Conservation (phyloP, 2,329 filamentous ascomycete species). For the Penicillium sp. region DNA sequence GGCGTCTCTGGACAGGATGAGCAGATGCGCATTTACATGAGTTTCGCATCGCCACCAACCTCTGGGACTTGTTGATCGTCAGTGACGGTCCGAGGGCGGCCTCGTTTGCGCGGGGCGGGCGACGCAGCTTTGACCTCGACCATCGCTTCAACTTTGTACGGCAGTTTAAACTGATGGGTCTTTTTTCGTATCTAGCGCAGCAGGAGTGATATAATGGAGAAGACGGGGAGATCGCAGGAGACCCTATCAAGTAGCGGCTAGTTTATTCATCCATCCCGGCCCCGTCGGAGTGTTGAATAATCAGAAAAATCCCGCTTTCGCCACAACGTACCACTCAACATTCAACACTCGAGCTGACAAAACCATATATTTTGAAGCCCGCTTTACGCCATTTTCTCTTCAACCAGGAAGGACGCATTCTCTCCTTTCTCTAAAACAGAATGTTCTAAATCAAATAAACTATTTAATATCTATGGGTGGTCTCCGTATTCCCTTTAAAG, state of each 20-base stretch:
- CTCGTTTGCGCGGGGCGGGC: slow-evolving; percentile 27
- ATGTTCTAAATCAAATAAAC: too few species aligned
- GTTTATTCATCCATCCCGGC: slow-evolving; percentile 3
- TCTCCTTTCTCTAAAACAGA: too few species aligned
- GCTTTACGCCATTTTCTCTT: too few species aligned
- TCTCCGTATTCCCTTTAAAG: too few species aligned
- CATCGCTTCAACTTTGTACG: not conserved
- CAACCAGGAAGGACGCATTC: too few species aligned
- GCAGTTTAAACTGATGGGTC: not conserved
- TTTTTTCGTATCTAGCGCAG: not conserved
- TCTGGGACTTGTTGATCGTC: slow-evolving; percentile 28
- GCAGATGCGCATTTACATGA: not conserved
- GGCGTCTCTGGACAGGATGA: slow-evolving; percentile 27
- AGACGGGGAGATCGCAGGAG: not conserved
- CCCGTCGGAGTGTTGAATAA: slow-evolving; percentile 17
- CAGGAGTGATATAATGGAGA: slow-evolving; percentile 11
- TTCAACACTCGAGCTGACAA: not conserved
- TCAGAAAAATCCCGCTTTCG: slow-evolving; percentile 11
- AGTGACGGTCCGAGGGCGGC: slow-evolving; percentile 26
- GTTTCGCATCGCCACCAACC: slow-evolving; percentile 17
- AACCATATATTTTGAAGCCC: not conserved
- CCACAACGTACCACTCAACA: not conserved
- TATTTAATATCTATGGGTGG: too few species aligned
- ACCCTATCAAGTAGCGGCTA: not conserved
- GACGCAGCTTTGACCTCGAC: slow-evolving; percentile 13